phyloP scores from a whole-genome alignment of 1,284 basidiomycete genomes.

The Trichosporon faecale region DNA sequence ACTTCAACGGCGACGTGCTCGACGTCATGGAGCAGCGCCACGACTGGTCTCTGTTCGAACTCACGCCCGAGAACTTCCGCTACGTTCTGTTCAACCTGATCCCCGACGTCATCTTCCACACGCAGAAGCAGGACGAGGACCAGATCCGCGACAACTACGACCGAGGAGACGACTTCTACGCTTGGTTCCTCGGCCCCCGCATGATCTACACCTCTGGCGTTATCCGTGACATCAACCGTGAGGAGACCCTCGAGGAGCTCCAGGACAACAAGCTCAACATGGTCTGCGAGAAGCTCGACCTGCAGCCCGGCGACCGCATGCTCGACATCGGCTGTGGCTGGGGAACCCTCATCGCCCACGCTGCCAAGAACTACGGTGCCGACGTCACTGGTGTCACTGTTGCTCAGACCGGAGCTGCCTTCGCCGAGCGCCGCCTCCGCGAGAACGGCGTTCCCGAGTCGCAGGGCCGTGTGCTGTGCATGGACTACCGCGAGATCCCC shows the following conservation, averaged over 20 bases:
- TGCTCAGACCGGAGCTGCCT: slow-evolving; percentile 82
- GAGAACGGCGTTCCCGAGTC: slow-evolving; percentile 72
- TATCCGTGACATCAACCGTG: slow-evolving; percentile 67
- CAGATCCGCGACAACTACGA: slow-evolving; percentile 98
- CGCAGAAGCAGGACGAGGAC: slow-evolving; percentile 84
- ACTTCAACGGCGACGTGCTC: slow-evolving; percentile 94
- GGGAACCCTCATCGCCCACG: slow-evolving; percentile 93
- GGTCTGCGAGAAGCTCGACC: slow-evolving; percentile 90
- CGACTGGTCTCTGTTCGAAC: slow-evolving; percentile 88
- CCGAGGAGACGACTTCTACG: slow-evolving; percentile 92
- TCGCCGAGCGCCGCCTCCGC: slow-evolving; percentile 83
- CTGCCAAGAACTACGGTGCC: slow-evolving; percentile 93
- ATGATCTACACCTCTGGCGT: slow-evolving; percentile 91
- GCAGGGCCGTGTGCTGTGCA: slow-evolving; percentile 86
- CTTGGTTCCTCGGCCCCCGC: slow-evolving; percentile 60
- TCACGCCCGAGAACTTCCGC: slow-evolving; percentile 69
- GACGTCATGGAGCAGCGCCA: slow-evolving; percentile 91
- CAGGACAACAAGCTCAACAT: slow-evolving; percentile 98
- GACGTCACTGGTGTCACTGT: slow-evolving; percentile 96
- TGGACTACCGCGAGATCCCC: slow-evolving; percentile 92
- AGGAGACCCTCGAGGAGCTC: slow-evolving; percentile 88
- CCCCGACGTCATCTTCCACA: slow-evolving; percentile 90
- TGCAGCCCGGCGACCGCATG: slow-evolving; percentile 76
- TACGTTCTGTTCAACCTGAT: slow-evolving; percentile 85
- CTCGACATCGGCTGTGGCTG: slow-evolving; percentile 95